Base-by-base conservation (phyloP, 2,329 filamentous ascomycete species). In the Xylariaceae sp. region DNA sequence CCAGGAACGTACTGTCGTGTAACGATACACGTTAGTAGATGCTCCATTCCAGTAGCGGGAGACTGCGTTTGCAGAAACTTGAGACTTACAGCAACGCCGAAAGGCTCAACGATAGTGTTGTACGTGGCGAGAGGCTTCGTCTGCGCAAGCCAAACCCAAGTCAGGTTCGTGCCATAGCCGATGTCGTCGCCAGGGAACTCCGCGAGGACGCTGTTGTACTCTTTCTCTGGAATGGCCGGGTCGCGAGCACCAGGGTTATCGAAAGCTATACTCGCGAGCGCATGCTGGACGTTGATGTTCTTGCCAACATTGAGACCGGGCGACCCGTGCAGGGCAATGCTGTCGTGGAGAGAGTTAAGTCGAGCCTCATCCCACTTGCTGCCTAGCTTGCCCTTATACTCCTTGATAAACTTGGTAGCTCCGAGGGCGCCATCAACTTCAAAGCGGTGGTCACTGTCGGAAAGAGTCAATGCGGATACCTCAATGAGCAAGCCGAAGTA, bases 341-440 rank as follows among this genome's bases (percentile, higher is more conserved):
- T 51, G 18, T 55, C 50, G 12, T 42, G 52, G 40, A 55, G 40
- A 38, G 47, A 46, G 38, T 53, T 49, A 11, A 55, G 49, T 11
- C 53, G 53, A 40, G 32, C 33, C 11, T 45, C 38, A 6, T 35
- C 46, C 53, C 53, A 55, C 19, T 42, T 42, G 19, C 35, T 11
- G 12, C 32, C 46, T 10, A 48, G 18, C 22, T 42, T 46, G 40
- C 52, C 47, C 32, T 45, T 48, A 42, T 55, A 51, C 14, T 27
- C 30, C 47, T 51, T 53, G 44, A 55, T 51, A 17, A 44, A 55
- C 11, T 22, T 32, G 42, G 48, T 6, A 15, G 53, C 53, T n/a
- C 53, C 53, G 31, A 53, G 45, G 30, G 39, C 53, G 14, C 53
- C 53, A 15, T 55, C 53, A 11, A 55, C 53, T 32, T 53, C 53